Evolutionary conservation across 208 protist species (phyloP).

Genomic region (Leishmania guyanensis): DNA sequence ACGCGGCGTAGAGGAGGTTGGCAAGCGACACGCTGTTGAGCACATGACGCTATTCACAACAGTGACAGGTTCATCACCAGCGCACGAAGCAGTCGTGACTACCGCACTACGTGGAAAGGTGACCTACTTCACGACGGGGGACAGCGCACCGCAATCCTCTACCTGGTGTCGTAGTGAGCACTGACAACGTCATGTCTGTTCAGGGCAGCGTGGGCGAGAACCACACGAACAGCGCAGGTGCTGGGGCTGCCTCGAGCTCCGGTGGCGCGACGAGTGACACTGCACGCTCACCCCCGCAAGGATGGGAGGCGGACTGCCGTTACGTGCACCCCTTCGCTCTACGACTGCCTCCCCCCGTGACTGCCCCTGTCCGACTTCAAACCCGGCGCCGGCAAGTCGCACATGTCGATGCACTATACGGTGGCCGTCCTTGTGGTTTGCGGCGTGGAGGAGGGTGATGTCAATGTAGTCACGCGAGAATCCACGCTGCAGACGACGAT

Average conservation of each 20-base stretch:
- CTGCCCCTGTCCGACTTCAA: slow-evolving; percentile 39
- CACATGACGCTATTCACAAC: not conserved
- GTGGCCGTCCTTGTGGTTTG: slow-evolving; percentile 14
- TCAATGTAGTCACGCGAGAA: not conserved
- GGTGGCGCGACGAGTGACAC: not conserved
- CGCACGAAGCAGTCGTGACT: not conserved
- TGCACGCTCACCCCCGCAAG: not conserved
- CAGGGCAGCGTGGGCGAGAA: not conserved
- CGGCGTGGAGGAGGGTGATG: not conserved
- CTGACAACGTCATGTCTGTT: not conserved
- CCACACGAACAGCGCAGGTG: not conserved
- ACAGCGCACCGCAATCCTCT: slow-evolving; percentile 6
- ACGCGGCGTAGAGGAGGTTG: slow-evolving; percentile 4
- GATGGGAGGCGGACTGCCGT: slow-evolving; percentile 12
- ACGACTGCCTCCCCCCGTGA: slow-evolving; percentile 32
- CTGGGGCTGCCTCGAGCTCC: not conserved
- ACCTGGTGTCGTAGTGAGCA: not conserved
- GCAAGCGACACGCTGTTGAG: not conserved
- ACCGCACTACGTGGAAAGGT: not conserved
- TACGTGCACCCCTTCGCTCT: slow-evolving; percentile 34
- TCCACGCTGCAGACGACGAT: not conserved
- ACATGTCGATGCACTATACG: slow-evolving; percentile 24
- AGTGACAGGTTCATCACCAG: not conserved
- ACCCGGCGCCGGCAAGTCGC: not conserved
- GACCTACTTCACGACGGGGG: slow-evolving; percentile 1